Evolutionary conservation across 805 yeast genomes (phyloP).

Genomic region (Metschnikowia sp.): DNA sequence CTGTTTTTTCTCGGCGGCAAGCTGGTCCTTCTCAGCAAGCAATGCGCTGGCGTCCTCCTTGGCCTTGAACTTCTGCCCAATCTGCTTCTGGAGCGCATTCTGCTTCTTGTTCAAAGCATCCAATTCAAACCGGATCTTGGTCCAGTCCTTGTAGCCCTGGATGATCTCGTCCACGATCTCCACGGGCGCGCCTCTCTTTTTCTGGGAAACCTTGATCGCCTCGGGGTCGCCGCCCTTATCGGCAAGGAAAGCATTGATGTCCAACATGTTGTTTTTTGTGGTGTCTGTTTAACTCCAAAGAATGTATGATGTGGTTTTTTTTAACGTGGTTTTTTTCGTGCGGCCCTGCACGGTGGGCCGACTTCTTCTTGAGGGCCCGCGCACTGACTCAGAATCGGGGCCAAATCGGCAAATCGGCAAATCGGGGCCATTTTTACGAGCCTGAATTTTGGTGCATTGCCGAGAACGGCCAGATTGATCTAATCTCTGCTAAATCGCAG

Average conservation of each 20-base stretch:
- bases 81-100: slow-evolving; percentile 88
- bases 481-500: too few relatives aligned
- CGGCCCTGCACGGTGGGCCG: not conserved
- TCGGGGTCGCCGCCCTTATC: slow-evolving; percentile 98
- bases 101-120: slow-evolving; percentile 86
- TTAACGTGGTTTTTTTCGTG: not conserved
- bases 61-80: slow-evolving; percentile 87
- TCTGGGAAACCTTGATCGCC: slow-evolving; percentile 79
- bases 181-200: slow-evolving; percentile 90
- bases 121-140: slow-evolving; percentile 72
- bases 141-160: slow-evolving; percentile 88
- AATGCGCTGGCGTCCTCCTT: slow-evolving; percentile 92
- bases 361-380: too few relatives aligned
- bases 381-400: too few relatives aligned
- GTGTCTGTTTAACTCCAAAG: not conserved
- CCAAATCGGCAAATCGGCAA: too few relatives aligned
- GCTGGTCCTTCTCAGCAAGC: slow-evolving; percentile 72
- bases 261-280: slow-evolving; percentile 63
- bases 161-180: slow-evolving; percentile 96
- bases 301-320: not conserved
- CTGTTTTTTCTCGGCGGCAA: slow-evolving; percentile 66
- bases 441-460: too few relatives aligned
- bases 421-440: too few relatives aligned
- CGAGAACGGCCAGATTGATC: too few relatives aligned
- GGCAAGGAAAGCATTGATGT: slow-evolving; percentile 84